phyloP scores from a whole-genome alignment of 2,329 filamentous ascomycete genomes.

The Capronia coronata region DNA sequence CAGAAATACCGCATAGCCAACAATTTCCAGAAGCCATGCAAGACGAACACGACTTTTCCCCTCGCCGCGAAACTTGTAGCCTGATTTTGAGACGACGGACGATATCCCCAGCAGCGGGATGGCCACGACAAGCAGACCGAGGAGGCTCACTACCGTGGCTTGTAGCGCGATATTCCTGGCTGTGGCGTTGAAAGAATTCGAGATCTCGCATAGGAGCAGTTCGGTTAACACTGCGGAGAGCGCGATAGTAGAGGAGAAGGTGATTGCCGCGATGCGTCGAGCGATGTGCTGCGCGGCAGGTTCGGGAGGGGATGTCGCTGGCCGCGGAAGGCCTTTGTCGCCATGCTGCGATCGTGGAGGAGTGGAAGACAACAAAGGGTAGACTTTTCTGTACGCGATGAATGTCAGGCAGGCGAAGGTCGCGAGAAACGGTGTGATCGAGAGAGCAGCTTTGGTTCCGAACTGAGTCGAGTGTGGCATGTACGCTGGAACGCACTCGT shows the following conservation, averaged over 20 bases:
- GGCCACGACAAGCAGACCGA: slow-evolving; percentile 65
- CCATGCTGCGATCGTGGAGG: slow-evolving; percentile 12
- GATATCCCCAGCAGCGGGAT: slow-evolving; percentile 76
- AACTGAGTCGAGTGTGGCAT: slow-evolving; percentile 20
- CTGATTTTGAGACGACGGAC: slow-evolving; percentile 51
- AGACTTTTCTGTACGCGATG: slow-evolving; percentile 61
- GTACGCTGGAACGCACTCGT: slow-evolving; percentile 29
- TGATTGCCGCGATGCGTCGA: slow-evolving; percentile 48
- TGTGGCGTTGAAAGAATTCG: slow-evolving; percentile 62
- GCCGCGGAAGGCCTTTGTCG: slow-evolving; percentile 21
- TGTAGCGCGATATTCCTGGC: slow-evolving; percentile 63
- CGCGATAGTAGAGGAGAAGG: slow-evolving; percentile 71
- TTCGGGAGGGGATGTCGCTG: slow-evolving; percentile 23
- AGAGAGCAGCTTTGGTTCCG: slow-evolving; percentile 42
- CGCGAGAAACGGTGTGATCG: slow-evolving; percentile 61
- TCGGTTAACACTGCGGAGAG: slow-evolving; percentile 71
- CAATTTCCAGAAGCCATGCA: slow-evolving; percentile 58
- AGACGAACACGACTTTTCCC: slow-evolving; percentile 52
- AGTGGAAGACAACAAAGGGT: slow-evolving; percentile 58
- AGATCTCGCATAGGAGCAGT: slow-evolving; percentile 76
- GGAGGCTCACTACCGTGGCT: slow-evolving; percentile 61
- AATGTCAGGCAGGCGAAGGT: slow-evolving; percentile 61
- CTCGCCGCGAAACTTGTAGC: slow-evolving; percentile 57
- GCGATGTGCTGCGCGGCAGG: slow-evolving; percentile 28
- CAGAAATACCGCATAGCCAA: slow-evolving; percentile 63